Percentiles rank a stretch among this genome's conserved stretches.
phyloP scores from a whole-genome alignment of 2,329 filamentous ascomycete genomes.

The Cercospora brassicicola region DNA sequence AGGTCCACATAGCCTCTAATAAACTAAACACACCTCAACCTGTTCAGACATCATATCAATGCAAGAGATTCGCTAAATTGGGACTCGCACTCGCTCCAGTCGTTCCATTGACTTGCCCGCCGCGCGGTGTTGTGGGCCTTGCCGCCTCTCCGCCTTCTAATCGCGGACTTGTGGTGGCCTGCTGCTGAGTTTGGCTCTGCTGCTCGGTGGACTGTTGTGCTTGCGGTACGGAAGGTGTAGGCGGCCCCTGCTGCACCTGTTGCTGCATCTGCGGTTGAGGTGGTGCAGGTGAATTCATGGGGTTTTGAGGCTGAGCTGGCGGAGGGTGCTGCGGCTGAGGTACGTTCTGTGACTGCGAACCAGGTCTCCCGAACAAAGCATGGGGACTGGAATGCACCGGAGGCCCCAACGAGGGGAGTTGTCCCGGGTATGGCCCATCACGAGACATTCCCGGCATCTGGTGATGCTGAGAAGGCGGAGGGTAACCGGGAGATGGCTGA shows the following conservation, averaged over 20 bases:
- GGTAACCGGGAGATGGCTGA: conserved; percentile 31
- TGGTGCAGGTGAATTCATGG: conserved; percentile 12
- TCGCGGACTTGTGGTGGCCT: conserved; percentile 19
- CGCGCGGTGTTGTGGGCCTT: conserved; percentile 32
- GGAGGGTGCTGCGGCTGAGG: conserved; percentile 22
- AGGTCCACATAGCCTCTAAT: conserved; percentile 1
- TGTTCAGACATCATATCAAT: conserved; percentile 33
- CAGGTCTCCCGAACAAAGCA: conserved; percentile 21
- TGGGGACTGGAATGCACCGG: conserved; percentile 21
- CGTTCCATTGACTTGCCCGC: conserved; percentile 27
- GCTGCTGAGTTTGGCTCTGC: conserved; percentile 12
- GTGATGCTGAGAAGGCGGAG: conserved; percentile 24
- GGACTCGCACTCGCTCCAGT: conserved; percentile 49
- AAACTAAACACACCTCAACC: background rate
- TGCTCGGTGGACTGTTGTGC: conserved; percentile 15
- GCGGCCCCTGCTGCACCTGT: conserved; percentile 5
- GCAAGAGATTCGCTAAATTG: conserved; percentile 50
- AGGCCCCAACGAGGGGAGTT: conserved; percentile 16
- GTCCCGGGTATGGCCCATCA: conserved; percentile 17
- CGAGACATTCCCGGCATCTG: conserved; percentile 14
- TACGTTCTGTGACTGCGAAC: conserved; percentile 17
- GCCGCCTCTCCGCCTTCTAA: conserved; percentile 21
- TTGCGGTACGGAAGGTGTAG: conserved; percentile 11
- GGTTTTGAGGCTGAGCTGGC: conserved; percentile 14
- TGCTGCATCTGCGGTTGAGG: background rate